Percentiles rank a stretch among this genome's conserved stretches.
Conservation (phyloP, 495 filamentous ascomycete species). For the Thermothielavioides terrestris region DNA sequence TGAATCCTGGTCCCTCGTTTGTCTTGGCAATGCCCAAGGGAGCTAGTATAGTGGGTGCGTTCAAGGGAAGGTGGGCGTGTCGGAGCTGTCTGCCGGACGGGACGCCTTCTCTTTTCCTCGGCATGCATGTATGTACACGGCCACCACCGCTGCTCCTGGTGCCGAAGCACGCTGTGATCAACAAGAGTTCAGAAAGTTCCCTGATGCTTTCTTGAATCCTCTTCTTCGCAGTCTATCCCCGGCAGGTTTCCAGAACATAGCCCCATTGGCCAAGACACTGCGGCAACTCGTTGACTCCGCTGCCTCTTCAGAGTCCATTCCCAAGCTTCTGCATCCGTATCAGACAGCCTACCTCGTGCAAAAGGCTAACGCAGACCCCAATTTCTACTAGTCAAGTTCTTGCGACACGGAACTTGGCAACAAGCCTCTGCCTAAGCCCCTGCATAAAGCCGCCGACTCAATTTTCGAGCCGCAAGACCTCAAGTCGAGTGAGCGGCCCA, state of each 20-base stretch:
- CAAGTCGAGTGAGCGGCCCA: slow-evolving; percentile 38
- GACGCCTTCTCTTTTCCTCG: too few relatives aligned
- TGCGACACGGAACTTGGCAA: slow-evolving; percentile 2
- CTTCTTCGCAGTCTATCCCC: background rate
- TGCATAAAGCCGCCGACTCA: slow-evolving; percentile 31
- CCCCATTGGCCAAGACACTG: slow-evolving; percentile 4
- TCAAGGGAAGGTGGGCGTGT: too few relatives aligned
- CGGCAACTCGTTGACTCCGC: slow-evolving; percentile 18
- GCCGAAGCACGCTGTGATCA: too few relatives aligned
- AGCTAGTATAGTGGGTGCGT: too few relatives aligned
- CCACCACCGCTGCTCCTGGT: too few relatives aligned
- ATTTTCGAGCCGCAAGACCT: slow-evolving; percentile 38
- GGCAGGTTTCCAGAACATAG: background rate
- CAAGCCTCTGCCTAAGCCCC: slow-evolving; percentile 18
- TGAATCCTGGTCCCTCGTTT: too few relatives aligned
- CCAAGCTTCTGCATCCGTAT: slow-evolving; percentile 42
- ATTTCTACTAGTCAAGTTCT: slow-evolving; percentile 19
- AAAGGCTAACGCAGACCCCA: slow-evolving; percentile 13
- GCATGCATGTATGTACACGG: too few relatives aligned
- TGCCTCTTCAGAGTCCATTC: slow-evolving; percentile 28
- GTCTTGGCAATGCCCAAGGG: too few relatives aligned
- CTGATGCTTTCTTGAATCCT: background rate
- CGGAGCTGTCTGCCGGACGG: too few relatives aligned
- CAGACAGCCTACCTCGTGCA: slow-evolving; percentile 34
- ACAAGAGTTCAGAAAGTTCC: too few relatives aligned